Percentiles rank a stretch among this genome's conserved stretches.
Conservation (phyloP, 441 rosid species). For the Cnidoscolus chayamansa region DNA sequence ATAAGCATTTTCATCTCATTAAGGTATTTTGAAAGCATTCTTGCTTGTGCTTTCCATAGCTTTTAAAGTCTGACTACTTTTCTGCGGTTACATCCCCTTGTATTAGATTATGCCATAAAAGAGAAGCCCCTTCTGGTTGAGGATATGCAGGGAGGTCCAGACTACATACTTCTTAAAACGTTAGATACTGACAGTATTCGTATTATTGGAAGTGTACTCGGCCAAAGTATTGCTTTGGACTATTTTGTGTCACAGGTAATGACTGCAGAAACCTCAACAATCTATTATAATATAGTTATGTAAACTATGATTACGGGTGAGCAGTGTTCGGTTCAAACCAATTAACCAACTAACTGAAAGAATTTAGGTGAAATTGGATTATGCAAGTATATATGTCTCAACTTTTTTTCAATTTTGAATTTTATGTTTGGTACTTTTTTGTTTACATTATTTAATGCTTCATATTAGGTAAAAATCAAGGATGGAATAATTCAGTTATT, state of each 20-base stretch:
- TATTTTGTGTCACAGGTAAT: constrained; percentile 90
- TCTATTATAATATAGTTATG: background rate
- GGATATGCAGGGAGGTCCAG: constrained; percentile 88
- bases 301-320: background rate
- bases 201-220: constrained; percentile 87
- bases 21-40: too few species aligned
- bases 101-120: constrained; percentile 76
- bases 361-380: too few species aligned
- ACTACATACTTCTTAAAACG: constrained; percentile 63
- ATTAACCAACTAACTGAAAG: too few species aligned
- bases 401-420: too few species aligned
- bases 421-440: too few species aligned
- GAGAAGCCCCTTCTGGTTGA: constrained; percentile 66
- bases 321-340: too few species aligned
- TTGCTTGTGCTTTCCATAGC: background rate
- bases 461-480: too few species aligned
- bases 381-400: too few species aligned
- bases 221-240: constrained; percentile 91
- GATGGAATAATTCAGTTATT: too few species aligned
- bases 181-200: constrained; percentile 84
- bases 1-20: too few species aligned
- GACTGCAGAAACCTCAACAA: background rate
- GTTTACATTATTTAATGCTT: too few species aligned
- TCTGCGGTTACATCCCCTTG: constrained; percentile 20
- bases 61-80: constrained; percentile 16